A percentile compares a stretch with the other conserved stretches of the same genome.
phyloP scores from a whole-genome alignment of 345 rosid genomes.

The Orychophragmus violaceus region DNA sequence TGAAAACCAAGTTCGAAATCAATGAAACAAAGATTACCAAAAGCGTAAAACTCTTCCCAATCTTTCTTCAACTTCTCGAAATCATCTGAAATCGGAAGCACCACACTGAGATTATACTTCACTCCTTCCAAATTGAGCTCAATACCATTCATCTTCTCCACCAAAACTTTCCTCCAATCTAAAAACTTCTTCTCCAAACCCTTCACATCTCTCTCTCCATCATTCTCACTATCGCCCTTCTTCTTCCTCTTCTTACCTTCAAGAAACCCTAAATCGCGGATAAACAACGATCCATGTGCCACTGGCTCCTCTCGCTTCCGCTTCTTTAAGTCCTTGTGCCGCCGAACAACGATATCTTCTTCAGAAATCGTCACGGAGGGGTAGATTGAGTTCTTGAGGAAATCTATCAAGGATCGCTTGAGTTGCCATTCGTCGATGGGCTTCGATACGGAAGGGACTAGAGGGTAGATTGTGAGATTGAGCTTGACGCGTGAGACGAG shows the following conservation, averaged over 20 bases:
- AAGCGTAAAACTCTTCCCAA: conserved; percentile 73
- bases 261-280: conserved; percentile 83
- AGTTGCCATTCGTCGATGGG: conserved; percentile 91
- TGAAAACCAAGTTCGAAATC: neutral
- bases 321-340: conserved; percentile 74
- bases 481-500: conserved; percentile 72
- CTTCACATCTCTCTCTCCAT: conserved; percentile 38
- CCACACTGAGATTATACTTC: conserved; percentile 57
- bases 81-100: conserved; percentile 57
- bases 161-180: conserved; percentile 69
- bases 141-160: conserved; percentile 75
- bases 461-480: conserved; percentile 52
- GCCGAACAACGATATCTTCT: conserved; percentile 55
- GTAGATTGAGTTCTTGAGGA: conserved; percentile 50
- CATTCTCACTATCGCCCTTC: conserved; percentile 19
- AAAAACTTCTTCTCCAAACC: conserved; percentile 57
- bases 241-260: conserved; percentile 24
- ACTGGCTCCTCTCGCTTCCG: conserved; percentile 86
- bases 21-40: conserved; percentile 43
- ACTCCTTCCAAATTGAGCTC: conserved; percentile 79
- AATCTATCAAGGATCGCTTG: conserved; percentile 62
- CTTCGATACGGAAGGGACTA: conserved; percentile 49
- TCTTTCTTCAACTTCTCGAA: conserved; percentile 64
- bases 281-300: conserved; percentile 57
- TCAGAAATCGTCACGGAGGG: conserved; percentile 51